phyloP scores from a whole-genome alignment of 352 stramenopile species.

The Globisporangium paddicum region DNA sequence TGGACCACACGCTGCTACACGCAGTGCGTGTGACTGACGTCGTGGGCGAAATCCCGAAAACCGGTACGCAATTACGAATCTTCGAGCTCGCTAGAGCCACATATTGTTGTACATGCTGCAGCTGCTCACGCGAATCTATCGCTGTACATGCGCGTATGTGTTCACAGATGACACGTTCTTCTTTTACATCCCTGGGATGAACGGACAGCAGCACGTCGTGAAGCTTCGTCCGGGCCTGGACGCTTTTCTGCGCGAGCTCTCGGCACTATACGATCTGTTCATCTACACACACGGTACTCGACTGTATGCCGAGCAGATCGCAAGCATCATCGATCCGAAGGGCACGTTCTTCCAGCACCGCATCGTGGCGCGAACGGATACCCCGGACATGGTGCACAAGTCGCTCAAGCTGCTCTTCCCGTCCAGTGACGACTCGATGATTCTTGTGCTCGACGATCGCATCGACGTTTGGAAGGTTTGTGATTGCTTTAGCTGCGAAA shows the following conservation, averaged over 20 bases:
- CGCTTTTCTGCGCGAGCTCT: constrained; percentile 85
- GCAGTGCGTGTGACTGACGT: constrained; percentile 80
- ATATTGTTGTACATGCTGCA: not conserved
- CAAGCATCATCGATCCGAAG: constrained; percentile 88
- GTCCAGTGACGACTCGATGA: constrained; percentile 86
- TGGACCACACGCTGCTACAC: constrained; percentile 97
- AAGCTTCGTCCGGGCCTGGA: constrained; percentile 91
- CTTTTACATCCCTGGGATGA: constrained; percentile 72
- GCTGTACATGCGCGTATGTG: not conserved
- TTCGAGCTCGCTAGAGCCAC: not conserved
- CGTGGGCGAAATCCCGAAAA: constrained; percentile 42
- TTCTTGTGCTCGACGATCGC: constrained; percentile 79
- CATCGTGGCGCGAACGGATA: constrained; percentile 85
- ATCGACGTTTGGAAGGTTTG: constrained; percentile 81
- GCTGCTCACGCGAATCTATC: no score
- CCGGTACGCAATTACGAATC: constrained; percentile 26
- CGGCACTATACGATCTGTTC: constrained; percentile 88
- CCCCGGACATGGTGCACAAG: constrained; percentile 83
- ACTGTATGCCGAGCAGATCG: constrained; percentile 93
- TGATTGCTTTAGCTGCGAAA: not conserved
- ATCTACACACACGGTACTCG: constrained; percentile 95
- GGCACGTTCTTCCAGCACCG: constrained; percentile 80
- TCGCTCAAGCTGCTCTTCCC: constrained; percentile 85
- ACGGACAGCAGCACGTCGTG: constrained; percentile 85
- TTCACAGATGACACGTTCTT: constrained; percentile 68